These are phyloP conservation scores for Metroxylon sagu DNA, from an alignment of 176 grass and related monocot species.

Conservation along the genomic window DNA sequence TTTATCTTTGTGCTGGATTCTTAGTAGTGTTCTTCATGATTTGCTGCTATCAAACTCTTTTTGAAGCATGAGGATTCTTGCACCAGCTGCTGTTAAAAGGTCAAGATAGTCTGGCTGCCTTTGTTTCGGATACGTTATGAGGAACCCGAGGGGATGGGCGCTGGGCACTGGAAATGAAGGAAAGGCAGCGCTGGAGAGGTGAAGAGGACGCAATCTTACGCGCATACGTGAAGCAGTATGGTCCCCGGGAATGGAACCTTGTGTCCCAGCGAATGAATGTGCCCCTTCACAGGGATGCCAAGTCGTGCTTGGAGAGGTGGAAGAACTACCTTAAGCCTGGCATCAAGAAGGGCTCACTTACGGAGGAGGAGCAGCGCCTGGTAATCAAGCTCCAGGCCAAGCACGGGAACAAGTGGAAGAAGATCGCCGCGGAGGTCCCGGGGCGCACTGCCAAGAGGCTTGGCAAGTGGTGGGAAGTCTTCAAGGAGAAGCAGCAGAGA, in stretches of 20 bases:
- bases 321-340: slow-evolving; percentile 94
- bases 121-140: slow-evolving; percentile 44
- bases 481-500: slow-evolving; percentile 92
- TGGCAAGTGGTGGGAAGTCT: slow-evolving; percentile 99
- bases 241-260: slow-evolving; percentile 84
- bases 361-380: slow-evolving; percentile 87
- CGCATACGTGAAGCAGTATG: slow-evolving; percentile 84
- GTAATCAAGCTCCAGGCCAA: slow-evolving; percentile 83
- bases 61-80: not conserved
- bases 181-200: slow-evolving; percentile 88
- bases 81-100: not conserved
- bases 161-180: slow-evolving; percentile 83
- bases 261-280: slow-evolving; percentile 89
- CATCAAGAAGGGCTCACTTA: slow-evolving; percentile 87
- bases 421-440: slow-evolving; percentile 87
- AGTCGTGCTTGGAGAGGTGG: slow-evolving; percentile 93
- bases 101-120: not conserved
- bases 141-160: slow-evolving; percentile 39
- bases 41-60: not conserved
- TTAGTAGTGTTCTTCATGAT: too few species aligned
- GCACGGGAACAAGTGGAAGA: slow-evolving; percentile 99
- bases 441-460: slow-evolving; percentile 79
- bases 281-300: slow-evolving; percentile 70
- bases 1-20: too few species aligned
- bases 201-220: slow-evolving; percentile 90